Conservation (phyloP, 2,329 filamentous ascomycete species). For the Neodidymelliopsis sp. region DNA sequence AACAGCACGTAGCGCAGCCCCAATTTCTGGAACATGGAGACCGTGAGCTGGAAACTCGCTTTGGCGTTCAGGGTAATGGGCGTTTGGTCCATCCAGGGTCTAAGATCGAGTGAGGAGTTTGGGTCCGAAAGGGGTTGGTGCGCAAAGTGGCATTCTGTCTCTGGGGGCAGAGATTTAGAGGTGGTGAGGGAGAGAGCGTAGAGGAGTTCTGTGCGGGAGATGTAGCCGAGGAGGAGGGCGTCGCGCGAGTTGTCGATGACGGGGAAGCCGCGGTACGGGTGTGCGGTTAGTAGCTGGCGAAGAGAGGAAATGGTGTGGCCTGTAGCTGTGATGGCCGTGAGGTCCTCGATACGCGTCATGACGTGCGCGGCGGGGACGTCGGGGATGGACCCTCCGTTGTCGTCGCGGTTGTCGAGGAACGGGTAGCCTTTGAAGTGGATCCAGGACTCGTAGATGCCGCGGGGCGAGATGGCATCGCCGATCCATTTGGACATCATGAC, state of each 20-base stretch:
- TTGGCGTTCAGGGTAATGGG: slow-evolving; percentile 86
- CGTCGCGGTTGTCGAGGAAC: slow-evolving; percentile 88
- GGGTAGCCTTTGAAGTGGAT: slow-evolving; percentile 96
- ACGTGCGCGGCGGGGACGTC: slow-evolving; percentile 86
- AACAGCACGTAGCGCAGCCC: slow-evolving; percentile 91
- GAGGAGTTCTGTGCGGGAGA: slow-evolving; percentile 86
- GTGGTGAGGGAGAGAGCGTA: slow-evolving; percentile 76
- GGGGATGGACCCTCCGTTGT: slow-evolving; percentile 69
- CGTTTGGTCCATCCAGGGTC: slow-evolving; percentile 99
- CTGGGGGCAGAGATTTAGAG: slow-evolving; percentile 67
- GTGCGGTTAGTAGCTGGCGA: slow-evolving; percentile 71
- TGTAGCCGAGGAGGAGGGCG: slow-evolving; percentile 87
- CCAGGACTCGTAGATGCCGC: slow-evolving; percentile 97
- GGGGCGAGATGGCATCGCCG: slow-evolving; percentile 89
- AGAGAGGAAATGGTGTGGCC: slow-evolving; percentile 86
- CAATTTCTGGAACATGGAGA: slow-evolving; percentile 93
- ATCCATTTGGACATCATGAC: slow-evolving; percentile 99
- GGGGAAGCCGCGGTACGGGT: slow-evolving; percentile 89
- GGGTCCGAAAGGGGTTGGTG: slow-evolving; percentile 81
- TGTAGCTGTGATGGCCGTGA: slow-evolving; percentile 84
- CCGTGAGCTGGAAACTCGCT: slow-evolving; percentile 80
- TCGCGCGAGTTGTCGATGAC: slow-evolving; percentile 81
- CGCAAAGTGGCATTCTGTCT: slow-evolving; percentile 83
- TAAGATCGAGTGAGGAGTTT: slow-evolving; percentile 78
- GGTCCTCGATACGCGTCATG: slow-evolving; percentile 92